Evolutionary conservation across 768 basidiomycete genomes (phyloP).

Genomic region (Hydnum rufescens): DNA sequence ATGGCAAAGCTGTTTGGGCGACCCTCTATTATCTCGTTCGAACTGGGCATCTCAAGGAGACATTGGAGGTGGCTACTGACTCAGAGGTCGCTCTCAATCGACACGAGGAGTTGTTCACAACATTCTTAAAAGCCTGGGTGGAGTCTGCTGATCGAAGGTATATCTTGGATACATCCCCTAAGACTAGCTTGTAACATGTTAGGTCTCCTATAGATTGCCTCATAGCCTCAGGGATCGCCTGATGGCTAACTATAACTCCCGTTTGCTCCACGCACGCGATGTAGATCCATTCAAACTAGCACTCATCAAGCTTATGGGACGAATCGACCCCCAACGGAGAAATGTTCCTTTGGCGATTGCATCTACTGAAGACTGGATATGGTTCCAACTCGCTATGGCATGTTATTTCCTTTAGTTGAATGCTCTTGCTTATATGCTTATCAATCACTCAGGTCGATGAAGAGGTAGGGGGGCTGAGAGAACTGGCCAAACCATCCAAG

Average conservation of each 20-base stretch:
- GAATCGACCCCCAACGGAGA: constrained; percentile 63
- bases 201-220: constrained; percentile 15
- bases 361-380: constrained; percentile 95
- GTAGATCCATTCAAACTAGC: constrained; percentile 94
- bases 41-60: constrained; percentile 64
- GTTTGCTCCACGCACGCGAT: constrained; percentile 73
- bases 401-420: constrained; percentile 11
- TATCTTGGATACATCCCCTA: constrained; percentile 11
- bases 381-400: constrained; percentile 87
- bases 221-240: constrained; percentile 40
- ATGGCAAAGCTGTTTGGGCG: constrained; percentile 83
- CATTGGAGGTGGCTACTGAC: constrained; percentile 50
- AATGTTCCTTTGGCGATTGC: constrained; percentile 68
- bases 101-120: constrained; percentile 65
- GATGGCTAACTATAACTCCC: constrained; percentile 29
- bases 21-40: constrained; percentile 83
- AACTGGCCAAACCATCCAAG: constrained; percentile 55
- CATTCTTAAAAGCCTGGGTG: constrained; percentile 66
- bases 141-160: constrained; percentile 63
- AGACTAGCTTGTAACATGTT: background rate
- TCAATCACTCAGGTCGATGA: constrained; percentile 40
- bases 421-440: background rate
- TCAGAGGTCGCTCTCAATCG: constrained; percentile 53
- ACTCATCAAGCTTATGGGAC: constrained; percentile 87
- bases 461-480: constrained; percentile 55